phyloP scores from a whole-genome alignment of 371 early-diverging fungal genomes.

The Apophysomyces elegans region DNA sequence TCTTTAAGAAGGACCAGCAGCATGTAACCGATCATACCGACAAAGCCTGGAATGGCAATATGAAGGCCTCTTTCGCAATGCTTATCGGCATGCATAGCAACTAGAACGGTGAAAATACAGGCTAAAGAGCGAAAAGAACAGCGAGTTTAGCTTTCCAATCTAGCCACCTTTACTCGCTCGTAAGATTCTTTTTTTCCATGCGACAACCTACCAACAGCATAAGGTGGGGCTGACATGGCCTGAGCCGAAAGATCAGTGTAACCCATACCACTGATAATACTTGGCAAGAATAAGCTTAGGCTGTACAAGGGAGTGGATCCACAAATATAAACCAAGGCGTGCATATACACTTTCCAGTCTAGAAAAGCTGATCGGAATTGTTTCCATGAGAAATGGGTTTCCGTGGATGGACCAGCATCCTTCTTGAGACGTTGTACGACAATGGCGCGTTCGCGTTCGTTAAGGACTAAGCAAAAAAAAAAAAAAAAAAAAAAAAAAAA shows the following conservation, averaged over 20 bases:
- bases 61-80: slow-evolving; percentile 66
- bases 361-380: slow-evolving; percentile 57
- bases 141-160: too few relatives aligned
- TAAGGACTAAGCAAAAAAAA: slow-evolving; percentile 47
- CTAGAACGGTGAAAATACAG: slow-evolving; percentile 57
- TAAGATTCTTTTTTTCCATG: not conserved
- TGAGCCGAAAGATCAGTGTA: slow-evolving; percentile 55
- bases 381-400: slow-evolving; percentile 62
- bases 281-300: slow-evolving; percentile 70
- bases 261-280: slow-evolving; percentile 72
- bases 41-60: slow-evolving; percentile 57
- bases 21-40: slow-evolving; percentile 70
- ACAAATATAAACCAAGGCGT: slow-evolving; percentile 63
- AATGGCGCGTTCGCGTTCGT: slow-evolving; percentile 56
- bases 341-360: slow-evolving; percentile 64
- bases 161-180: too few relatives aligned
- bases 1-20: slow-evolving; percentile 53
- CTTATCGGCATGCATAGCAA: slow-evolving; percentile 69
- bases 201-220: slow-evolving; percentile 15
- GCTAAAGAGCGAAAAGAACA: slow-evolving; percentile 38
- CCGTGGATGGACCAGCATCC: slow-evolving; percentile 65
- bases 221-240: slow-evolving; percentile 47
- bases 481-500: slow-evolving; percentile 16
- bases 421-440: slow-evolving; percentile 55
- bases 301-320: slow-evolving; percentile 68